Conservation (phyloP, 129 eudicot species). For the Pseudognaphalium luteoalbum region DNA sequence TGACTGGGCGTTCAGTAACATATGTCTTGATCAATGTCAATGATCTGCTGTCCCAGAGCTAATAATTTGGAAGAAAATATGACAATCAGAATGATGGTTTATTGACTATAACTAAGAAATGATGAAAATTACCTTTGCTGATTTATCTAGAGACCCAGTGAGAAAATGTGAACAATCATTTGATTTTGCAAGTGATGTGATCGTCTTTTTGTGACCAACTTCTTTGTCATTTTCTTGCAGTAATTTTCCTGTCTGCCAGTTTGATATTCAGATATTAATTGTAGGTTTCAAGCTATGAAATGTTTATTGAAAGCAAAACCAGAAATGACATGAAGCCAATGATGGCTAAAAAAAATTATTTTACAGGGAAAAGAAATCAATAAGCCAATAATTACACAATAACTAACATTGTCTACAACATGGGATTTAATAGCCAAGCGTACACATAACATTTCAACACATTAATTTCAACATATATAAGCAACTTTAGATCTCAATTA, state of each 20-base stretch:
- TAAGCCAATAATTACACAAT: background rate
- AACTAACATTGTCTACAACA: background rate
- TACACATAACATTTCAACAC: background rate
- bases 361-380: background rate
- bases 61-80: constrained; percentile 19
- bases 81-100: constrained; percentile 6
- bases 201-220: constrained; percentile 67
- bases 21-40: constrained; percentile 86
- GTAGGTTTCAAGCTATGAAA: background rate
- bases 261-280: background rate
- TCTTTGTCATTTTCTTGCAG: constrained; percentile 78
- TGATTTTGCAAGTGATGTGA: constrained; percentile 76
- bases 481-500: background rate
- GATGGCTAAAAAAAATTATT: background rate
- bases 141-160: constrained; percentile 81
- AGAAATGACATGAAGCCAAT: background rate
- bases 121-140: constrained; percentile 67
- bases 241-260: constrained; percentile 67
- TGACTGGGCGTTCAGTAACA: constrained; percentile 84
- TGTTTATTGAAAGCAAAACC: background rate
- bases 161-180: constrained; percentile 80
- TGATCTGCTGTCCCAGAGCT: constrained; percentile 94
- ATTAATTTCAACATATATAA: background rate
- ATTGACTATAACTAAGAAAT: background rate
- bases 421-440: background rate